A percentile compares a stretch with the other conserved stretches of the same genome.
These are phyloP conservation scores for Prunella vulgaris DNA, from an alignment of 257 asterid genomes.

Conservation along the genomic window DNA sequence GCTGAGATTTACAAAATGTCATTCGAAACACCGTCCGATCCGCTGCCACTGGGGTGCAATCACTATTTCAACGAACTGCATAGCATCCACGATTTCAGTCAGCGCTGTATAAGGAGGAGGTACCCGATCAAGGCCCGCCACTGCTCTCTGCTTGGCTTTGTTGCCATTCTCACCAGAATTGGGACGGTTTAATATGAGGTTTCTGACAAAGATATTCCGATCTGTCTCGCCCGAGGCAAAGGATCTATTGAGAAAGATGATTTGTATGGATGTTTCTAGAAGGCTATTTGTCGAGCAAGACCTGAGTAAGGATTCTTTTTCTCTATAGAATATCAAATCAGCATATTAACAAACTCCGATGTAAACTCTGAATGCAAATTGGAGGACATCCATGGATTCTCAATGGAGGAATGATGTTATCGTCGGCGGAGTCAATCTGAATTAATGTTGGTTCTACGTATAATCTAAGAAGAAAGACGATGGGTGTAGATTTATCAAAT, in stretches of 20 bases:
- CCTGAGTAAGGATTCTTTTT: conserved; percentile 43
- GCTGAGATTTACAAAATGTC: too few relatives aligned
- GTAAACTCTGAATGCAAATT: neutral
- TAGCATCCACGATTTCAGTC: too few relatives aligned
- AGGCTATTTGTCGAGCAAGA: conserved; percentile 84
- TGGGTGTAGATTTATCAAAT: too few relatives aligned
- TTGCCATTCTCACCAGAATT: too few relatives aligned
- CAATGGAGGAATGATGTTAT: conserved; percentile 28
- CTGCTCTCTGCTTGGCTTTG: too few relatives aligned
- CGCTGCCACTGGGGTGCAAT: too few relatives aligned
- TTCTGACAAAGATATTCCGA: conserved; percentile 60
- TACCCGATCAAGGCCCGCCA: too few relatives aligned
- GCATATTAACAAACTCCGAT: neutral
- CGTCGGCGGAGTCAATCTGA: conserved; percentile 27
- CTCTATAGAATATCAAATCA: too few relatives aligned
- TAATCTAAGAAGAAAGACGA: too few relatives aligned
- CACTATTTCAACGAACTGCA: too few relatives aligned
- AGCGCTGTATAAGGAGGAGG: too few relatives aligned
- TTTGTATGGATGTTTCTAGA: conserved; percentile 60
- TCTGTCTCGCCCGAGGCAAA: conserved; percentile 72
- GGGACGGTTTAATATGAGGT: conserved; percentile 71
- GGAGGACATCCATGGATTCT: conserved; percentile 53
- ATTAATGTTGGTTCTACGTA: neutral
- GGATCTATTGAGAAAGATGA: conserved; percentile 84
- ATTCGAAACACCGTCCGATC: too few relatives aligned